Evolutionary conservation across 768 basidiomycete species (phyloP), one percentile per base, ranked within the genome.

Genomic region (Thelephora aurantiotincta): DNA sequence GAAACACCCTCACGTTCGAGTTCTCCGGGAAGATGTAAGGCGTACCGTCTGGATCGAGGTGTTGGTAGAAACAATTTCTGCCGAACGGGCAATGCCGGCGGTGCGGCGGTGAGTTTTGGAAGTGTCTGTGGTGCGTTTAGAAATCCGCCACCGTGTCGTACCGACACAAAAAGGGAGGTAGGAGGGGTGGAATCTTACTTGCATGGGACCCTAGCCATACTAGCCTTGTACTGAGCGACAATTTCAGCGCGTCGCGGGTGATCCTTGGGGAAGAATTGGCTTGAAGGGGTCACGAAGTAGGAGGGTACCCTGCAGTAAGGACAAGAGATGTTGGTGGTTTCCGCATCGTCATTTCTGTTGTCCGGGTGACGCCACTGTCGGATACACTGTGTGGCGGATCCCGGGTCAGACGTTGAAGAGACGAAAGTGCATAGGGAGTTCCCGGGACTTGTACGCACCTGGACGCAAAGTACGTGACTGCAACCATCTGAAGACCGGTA

Each of bases 41-140:
- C 7, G 81, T 74, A 11, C 85, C 86, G 53, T 88, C 85, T 0
- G 65, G 62, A 20, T 80, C 78, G 44, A 65, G 54, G 57, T 90
- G 86, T 54, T 76, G 72, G 57, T 87, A 90, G 59, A 90, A 86
- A 58, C 86, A 90, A 50, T 89, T 86, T 43, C 68, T 68, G 37
- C 86, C 86, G 53, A 84, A 90, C 0, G 83, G 86, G 61, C 86
- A 90, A 46, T 72, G 72, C 0, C 78, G 78, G 43, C 65, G 56
- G 41, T 62, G 60, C 6, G 60, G 58, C 35, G 65, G 65, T 3
- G 82, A 78, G 37, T 66, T 58, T 50, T 72, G 65, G 59, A 87
- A 87, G 56, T 84, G 78, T 45, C 82, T 85, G 48, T 22, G 44
- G 35, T 5, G 19, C 26, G 30, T 16, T 12, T 33, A 5, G 13